These are phyloP conservation scores for Suhomyces wounanorum DNA, from an alignment of 1,139 yeast genomes.

Conservation along the genomic window DNA sequence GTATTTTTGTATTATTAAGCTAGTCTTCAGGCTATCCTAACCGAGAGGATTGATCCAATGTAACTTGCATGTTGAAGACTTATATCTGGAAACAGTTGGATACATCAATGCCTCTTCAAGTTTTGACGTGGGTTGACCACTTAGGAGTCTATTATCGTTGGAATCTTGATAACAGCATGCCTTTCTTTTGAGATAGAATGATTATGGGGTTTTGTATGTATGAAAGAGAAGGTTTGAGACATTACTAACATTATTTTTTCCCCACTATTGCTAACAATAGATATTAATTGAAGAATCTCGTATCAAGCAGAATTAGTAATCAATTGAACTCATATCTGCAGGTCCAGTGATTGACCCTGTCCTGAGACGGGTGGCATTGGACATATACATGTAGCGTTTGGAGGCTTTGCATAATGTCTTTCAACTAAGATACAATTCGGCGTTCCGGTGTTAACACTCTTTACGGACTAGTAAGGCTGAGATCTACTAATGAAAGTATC, in stretches of 20 bases:
- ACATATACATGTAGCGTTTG: too few relatives aligned
- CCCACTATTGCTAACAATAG: too few relatives aligned
- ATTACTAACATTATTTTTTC: not conserved
- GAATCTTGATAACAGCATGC: not conserved
- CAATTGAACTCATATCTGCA: too few relatives aligned
- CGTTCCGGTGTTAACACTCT: not conserved
- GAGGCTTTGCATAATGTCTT: too few relatives aligned
- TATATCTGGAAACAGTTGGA: conserved; percentile 4
- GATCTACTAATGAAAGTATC: conserved; percentile 3
- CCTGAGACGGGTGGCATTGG: too few relatives aligned
- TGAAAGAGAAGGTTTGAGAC: not conserved
- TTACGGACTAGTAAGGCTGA: conserved; percentile 12
- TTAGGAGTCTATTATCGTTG: conserved; percentile 1
- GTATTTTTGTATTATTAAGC: not conserved
- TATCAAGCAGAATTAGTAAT: too few relatives aligned
- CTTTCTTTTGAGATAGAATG: conserved; percentile 9
- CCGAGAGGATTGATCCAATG: conserved; percentile 19
- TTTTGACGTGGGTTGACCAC: not conserved
- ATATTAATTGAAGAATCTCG: too few relatives aligned
- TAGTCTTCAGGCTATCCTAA: conserved; percentile 17
- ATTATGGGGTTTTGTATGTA: conserved; percentile 12
- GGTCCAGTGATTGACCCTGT: too few relatives aligned
- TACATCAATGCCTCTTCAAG: not conserved
- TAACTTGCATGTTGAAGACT: conserved; percentile 12
- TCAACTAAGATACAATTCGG: not conserved